phyloP scores from a whole-genome alignment of 2,329 filamentous ascomycete species.

The Fusarium buxicola region DNA sequence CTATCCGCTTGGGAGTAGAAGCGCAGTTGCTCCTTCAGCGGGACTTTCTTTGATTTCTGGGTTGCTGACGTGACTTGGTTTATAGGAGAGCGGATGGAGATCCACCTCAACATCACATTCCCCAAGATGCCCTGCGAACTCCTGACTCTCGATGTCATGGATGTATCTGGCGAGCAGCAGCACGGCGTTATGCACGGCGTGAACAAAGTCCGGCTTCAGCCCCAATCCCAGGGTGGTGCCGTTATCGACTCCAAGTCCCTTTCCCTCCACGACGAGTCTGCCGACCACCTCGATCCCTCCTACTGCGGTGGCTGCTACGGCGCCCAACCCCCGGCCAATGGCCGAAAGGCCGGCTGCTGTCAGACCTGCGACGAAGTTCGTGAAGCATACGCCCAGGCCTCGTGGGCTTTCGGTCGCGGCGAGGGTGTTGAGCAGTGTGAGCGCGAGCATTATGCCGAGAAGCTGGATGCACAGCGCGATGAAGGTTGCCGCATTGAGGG shows the following conservation, averaged over 20 bases:
- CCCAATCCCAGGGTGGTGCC: constrained; percentile 78
- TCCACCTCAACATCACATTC: constrained; percentile 97
- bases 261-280: constrained; percentile 73
- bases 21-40: neutral
- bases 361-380: constrained; percentile 97
- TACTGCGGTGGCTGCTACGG: constrained; percentile 98
- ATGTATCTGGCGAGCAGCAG: constrained; percentile 97
- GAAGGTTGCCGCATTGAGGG: constrained; percentile 97
- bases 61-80: constrained; percentile 39
- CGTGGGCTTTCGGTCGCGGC: constrained; percentile 94
- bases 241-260: constrained; percentile 78
- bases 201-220: constrained; percentile 85
- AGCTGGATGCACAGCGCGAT: constrained; percentile 84
- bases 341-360: constrained; percentile 88
- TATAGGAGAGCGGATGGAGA: constrained; percentile 96
- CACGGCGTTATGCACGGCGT: constrained; percentile 93
- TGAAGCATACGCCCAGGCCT: constrained; percentile 88
- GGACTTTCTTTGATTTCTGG: neutral
- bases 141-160: constrained; percentile 97
- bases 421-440: constrained; percentile 95
- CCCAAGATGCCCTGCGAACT: constrained; percentile 94
- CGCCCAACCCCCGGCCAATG: constrained; percentile 77
- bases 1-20: neutral
- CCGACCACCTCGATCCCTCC: constrained; percentile 83
- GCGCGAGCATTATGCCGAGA: constrained; percentile 92